Evolutionary conservation across 306 rosid species (phyloP), one percentile per base, ranked within the genome.

Genomic region (Rosa persica): DNA sequence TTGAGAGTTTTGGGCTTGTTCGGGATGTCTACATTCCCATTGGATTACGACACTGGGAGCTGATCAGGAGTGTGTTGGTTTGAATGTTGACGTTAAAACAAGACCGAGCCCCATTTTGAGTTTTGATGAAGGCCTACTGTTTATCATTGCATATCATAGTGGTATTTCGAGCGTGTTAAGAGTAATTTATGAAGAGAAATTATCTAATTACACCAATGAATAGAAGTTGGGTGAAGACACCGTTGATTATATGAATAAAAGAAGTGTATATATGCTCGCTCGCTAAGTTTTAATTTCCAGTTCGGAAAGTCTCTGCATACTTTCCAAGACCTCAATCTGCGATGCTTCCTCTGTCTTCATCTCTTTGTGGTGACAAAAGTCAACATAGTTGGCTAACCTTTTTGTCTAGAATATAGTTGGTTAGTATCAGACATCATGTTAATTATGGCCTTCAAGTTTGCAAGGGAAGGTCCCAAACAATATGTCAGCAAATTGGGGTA

Each of bases 1-100:
- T 95, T 73, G 99, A 95, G 84, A 92, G 98, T 66, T 95, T 91
- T 44, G 99, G 99, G 66, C 83, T 89, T 25, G 99, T 95, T 72
- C 88, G 99, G 40, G 99, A 95, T 73, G 98, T 95, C 57, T 95
- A 91, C 83, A 89, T 95, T 36, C 99, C 99, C 1, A 93, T 30
- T 90, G 90, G 98, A 95, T 82, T 95, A 89, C 85, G 90, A 95
- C 81, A 62, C 99, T 64, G 98, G 97, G 98, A 30, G 2, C 36
- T 30, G 36, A 30, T 30, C 36, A 0, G 36, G 36, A 3, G 36
- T 30, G 36, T 30, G 36, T 30, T 30, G 36, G 36, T 30, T 30
- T 30, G 36, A 30, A 30, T 30, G 2, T 30, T 30, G 34, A 30
- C 3, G 34, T 30, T 95, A 88, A 90, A 92, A 85, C 98, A 93